Percentiles rank a stretch among this genome's conserved stretches.
These are phyloP conservation scores for Margaritispora aquatica DNA, from an alignment of 495 filamentous ascomycete species.

Conservation along the genomic window DNA sequence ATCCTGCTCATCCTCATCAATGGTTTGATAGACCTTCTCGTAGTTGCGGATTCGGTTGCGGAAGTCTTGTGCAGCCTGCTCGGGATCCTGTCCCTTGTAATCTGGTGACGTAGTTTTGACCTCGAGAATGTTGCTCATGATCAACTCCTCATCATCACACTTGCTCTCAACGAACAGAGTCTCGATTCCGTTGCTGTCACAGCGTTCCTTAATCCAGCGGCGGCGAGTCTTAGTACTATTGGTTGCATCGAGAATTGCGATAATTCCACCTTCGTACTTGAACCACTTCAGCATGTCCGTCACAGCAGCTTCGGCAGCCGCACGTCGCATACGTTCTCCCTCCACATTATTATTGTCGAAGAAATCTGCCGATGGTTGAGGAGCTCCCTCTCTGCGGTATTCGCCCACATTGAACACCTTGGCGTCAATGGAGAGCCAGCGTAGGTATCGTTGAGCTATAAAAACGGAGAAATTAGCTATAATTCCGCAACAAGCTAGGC, in stretches of 20 bases:
- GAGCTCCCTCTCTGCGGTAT: conserved; percentile 82
- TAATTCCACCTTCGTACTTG: conserved; percentile 61
- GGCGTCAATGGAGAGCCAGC: conserved; percentile 89
- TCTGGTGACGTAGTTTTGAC: conserved; percentile 96
- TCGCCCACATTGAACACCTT: conserved; percentile 95
- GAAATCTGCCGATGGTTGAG: conserved; percentile 83
- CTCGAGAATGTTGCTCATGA: conserved; percentile 96
- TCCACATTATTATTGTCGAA: conserved; percentile 85
- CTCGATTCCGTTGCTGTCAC: conserved; percentile 65
- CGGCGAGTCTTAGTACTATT: conserved; percentile 88
- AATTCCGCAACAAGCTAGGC: not conserved
- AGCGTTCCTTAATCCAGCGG: conserved; percentile 80
- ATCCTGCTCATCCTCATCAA: conserved; percentile 72
- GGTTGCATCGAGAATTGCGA: conserved; percentile 91
- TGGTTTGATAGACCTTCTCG: conserved; percentile 89
- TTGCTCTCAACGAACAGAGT: conserved; percentile 93
- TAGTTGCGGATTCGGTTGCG: conserved; percentile 92
- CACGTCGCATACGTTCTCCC: conserved; percentile 81
- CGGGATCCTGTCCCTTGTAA: conserved; percentile 90
- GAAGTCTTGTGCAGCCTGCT: conserved; percentile 84
- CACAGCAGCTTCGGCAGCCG: conserved; percentile 84
- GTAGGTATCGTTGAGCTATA: conserved; percentile 87
- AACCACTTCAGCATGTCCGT: conserved; percentile 93
- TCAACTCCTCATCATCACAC: conserved; percentile 89
- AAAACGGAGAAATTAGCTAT: not conserved